Percentiles rank a stretch among this genome's conserved stretches.
These are phyloP conservation scores for Collybia sp. DNA, from an alignment of 768 basidiomycete genomes.

Conservation along the genomic window DNA sequence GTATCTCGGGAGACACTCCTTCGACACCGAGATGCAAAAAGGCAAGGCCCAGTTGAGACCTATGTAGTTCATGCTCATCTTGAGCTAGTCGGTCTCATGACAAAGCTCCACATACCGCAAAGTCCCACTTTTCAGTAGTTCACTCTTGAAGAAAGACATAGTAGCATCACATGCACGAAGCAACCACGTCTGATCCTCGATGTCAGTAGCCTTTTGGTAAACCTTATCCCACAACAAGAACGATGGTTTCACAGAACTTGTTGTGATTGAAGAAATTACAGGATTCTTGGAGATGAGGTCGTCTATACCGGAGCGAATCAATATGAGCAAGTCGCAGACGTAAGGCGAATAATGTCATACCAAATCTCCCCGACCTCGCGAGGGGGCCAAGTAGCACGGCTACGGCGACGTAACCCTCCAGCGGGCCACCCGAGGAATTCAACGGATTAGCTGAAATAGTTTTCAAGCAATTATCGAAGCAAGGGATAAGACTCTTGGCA, in stretches of 20 bases:
- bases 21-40: conserved; percentile 70
- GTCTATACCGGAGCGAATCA: conserved; percentile 20
- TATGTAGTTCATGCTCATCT: conserved; percentile 16
- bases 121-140: conserved; percentile 47
- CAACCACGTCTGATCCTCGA: conserved; percentile 73
- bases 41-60: conserved; percentile 57
- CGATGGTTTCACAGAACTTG: conserved; percentile 63
- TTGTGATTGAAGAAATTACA: conserved; percentile 38
- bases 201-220: conserved; percentile 62
- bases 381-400: conserved; percentile 65
- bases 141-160: conserved; percentile 38
- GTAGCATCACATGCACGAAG: conserved; percentile 57
- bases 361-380: conserved; percentile 42
- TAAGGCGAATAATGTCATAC: conserved; percentile 29
- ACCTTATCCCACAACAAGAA: conserved; percentile 89
- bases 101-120: conserved; percentile 40
- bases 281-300: conserved; percentile 45
- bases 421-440: conserved; percentile 55
- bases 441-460: conserved; percentile 56
- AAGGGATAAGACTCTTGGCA: conserved; percentile 47
- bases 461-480: conserved; percentile 71
- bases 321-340: conserved; percentile 3
- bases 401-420: conserved; percentile 81
- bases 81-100: not conserved
- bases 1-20: conserved; percentile 45